Evolutionary conservation across 2,329 filamentous ascomycete species (phyloP).

Genomic region (Cytospora schulzeri): DNA sequence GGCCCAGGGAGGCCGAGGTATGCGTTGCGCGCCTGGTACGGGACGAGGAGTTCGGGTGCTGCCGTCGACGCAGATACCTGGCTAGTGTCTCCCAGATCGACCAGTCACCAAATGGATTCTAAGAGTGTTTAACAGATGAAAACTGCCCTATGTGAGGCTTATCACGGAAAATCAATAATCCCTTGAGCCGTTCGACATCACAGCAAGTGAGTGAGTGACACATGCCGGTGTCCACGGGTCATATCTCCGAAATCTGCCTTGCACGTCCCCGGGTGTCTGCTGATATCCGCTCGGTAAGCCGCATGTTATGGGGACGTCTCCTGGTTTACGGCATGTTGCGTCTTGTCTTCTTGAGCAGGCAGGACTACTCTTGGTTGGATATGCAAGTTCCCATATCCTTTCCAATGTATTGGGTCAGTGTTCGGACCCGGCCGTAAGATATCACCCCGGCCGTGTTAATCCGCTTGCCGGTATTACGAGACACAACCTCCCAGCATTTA

Average conservation of each 20-base stretch:
- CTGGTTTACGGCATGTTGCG: conserved; percentile 15
- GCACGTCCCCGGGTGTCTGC: conserved; percentile 7
- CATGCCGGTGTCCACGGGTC: background rate
- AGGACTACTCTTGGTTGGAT: background rate
- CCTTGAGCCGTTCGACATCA: background rate
- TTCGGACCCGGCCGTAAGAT: background rate
- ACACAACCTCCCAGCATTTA: background rate
- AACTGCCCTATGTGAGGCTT: too few species aligned
- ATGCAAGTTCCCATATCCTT: background rate
- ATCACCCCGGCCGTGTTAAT: too few species aligned
- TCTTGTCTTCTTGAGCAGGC: background rate
- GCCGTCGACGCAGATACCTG: too few species aligned
- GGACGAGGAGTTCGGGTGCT: too few species aligned
- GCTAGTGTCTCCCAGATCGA: too few species aligned
- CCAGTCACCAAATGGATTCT: too few species aligned
- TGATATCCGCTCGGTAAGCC: conserved; percentile 5
- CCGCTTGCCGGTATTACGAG: background rate
- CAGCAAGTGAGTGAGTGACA: background rate
- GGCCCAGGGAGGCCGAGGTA: too few species aligned
- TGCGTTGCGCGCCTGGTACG: too few species aligned
- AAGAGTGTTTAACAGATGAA: too few species aligned
- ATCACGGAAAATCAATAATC: too few species aligned
- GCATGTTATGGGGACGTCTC: conserved; percentile 16
- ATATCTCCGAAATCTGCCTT: background rate
- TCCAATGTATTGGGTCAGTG: background rate